phyloP scores from a whole-genome alignment of 805 yeast species.

The Saccharomycopsis olivae region DNA sequence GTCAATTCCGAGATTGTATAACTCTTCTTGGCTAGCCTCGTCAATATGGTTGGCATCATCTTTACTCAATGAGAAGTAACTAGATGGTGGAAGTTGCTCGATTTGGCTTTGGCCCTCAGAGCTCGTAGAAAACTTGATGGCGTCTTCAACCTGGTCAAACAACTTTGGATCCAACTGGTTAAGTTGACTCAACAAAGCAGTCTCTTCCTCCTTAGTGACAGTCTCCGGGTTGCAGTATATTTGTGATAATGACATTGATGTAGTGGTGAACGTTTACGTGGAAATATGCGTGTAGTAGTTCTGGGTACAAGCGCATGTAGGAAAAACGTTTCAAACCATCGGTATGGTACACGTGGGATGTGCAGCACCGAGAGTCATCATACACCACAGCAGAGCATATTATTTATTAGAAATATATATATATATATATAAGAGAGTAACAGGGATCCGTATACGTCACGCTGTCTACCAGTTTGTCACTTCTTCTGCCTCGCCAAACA shows the following conservation, averaged over 20 bases:
- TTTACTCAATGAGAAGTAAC: constrained; percentile 35
- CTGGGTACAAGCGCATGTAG: too few relatives aligned
- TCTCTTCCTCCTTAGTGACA: constrained; percentile 9
- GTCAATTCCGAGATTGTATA: constrained; percentile 47
- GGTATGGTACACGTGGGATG: too few relatives aligned
- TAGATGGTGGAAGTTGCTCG: constrained; percentile 44
- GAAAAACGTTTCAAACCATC: too few relatives aligned
- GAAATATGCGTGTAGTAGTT: too few relatives aligned
- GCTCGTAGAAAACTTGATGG: constrained; percentile 26
- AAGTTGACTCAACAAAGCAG: constrained; percentile 5
- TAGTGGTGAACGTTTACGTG: too few relatives aligned
- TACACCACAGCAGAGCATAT: too few relatives aligned
- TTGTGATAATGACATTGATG: constrained; percentile 6
- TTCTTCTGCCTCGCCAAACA: constrained; percentile 91
- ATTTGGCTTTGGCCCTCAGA: constrained; percentile 23
- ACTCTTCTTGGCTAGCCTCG: constrained; percentile 26
- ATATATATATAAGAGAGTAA: too few relatives aligned
- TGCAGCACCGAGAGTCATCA: too few relatives aligned
- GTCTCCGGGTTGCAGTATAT: constrained; percentile 13
- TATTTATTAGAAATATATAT: too few relatives aligned
- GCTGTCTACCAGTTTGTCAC: constrained; percentile 95
- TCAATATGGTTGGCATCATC: constrained; percentile 23
- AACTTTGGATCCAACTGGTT: constrained; percentile 10
- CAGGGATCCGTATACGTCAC: too few relatives aligned
- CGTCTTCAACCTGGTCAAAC: constrained; percentile 17